Percentiles rank a stretch among this genome's conserved stretches.
These are phyloP conservation scores for Platanthera zijinensis DNA, from an alignment of 106 monocot genomes.

Conservation along the genomic window DNA sequence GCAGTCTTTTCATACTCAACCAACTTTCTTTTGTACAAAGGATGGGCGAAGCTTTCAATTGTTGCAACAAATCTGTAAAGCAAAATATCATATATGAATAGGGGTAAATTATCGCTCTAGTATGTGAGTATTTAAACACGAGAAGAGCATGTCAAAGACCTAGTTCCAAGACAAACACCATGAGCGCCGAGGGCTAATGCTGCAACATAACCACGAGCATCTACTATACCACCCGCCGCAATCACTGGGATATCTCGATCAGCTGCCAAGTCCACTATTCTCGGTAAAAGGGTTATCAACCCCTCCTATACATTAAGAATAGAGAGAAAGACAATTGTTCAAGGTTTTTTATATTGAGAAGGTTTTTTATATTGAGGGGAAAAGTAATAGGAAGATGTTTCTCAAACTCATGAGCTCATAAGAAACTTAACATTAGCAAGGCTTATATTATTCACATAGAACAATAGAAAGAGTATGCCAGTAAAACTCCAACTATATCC, in stretches of 20 bases:
- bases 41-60: slow-evolving; percentile 65
- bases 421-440: too few relatives aligned
- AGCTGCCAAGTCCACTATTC: slow-evolving; percentile 60
- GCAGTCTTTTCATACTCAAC: slow-evolving; percentile 47
- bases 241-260: slow-evolving; percentile 46
- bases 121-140: not conserved
- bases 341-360: too few relatives aligned
- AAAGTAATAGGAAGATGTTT: too few relatives aligned
- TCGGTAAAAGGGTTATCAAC: slow-evolving; percentile 50
- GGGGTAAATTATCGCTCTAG: not conserved
- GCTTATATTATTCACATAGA: too few relatives aligned
- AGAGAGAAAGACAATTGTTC: too few relatives aligned
- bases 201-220: slow-evolving; percentile 71
- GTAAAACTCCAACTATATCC: not conserved
- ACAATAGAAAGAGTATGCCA: too few relatives aligned
- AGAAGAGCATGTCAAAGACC: slow-evolving; percentile 17
- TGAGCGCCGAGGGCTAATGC: slow-evolving; percentile 62
- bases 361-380: too few relatives aligned
- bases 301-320: slow-evolving; percentile 41
- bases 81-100: slow-evolving; percentile 2
- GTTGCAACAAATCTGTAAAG: slow-evolving; percentile 59
- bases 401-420: too few relatives aligned
- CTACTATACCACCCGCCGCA: slow-evolving; percentile 71
- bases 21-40: slow-evolving; percentile 54
- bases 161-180: slow-evolving; percentile 77